These are phyloP conservation scores for Mycena alexandri DNA, from an alignment of 768 basidiomycete genomes.

Conservation along the genomic window DNA sequence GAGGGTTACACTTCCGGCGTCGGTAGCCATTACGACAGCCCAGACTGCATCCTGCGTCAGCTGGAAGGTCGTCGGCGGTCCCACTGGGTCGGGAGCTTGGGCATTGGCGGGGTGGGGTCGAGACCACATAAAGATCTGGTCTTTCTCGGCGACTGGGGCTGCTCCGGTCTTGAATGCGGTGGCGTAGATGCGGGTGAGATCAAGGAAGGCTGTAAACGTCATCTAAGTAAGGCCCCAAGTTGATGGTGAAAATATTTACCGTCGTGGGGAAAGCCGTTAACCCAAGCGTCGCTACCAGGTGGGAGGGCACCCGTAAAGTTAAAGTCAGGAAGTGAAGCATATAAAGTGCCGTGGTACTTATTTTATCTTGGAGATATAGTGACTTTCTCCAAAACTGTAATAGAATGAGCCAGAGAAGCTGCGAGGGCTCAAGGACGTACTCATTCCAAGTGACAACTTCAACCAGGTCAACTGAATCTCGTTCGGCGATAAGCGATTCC, in stretches of 20 bases:
- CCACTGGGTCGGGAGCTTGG: slow-evolving; percentile 65
- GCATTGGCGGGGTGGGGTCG: slow-evolving; percentile 73
- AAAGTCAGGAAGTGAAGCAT: no score
- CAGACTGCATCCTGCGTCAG: slow-evolving; percentile 74
- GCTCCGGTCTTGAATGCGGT: slow-evolving; percentile 78
- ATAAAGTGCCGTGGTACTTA: no score
- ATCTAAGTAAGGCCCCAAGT: slow-evolving; percentile 10
- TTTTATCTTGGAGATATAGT: slow-evolving; percentile 85
- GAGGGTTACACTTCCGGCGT: slow-evolving; percentile 67
- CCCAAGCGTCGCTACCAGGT: slow-evolving; percentile 77
- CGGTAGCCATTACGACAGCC: slow-evolving; percentile 75
- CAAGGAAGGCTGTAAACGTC: slow-evolving; percentile 66
- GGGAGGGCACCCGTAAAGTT: slow-evolving; percentile 66
- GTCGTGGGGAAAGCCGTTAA: slow-evolving; percentile 72
- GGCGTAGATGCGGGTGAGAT: slow-evolving; percentile 74
- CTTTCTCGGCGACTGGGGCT: slow-evolving; percentile 69
- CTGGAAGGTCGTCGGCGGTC: slow-evolving; percentile 68
- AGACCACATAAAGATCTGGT: slow-evolving; percentile 79
- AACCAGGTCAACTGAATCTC: slow-evolving; percentile 69
- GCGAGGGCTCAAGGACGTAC: slow-evolving; percentile 2
- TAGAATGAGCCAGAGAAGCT: not conserved
- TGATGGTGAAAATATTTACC: slow-evolving; percentile 45
- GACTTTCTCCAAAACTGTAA: slow-evolving; percentile 65
- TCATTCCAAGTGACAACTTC: slow-evolving; percentile 81
- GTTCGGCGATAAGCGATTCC: slow-evolving; percentile 71